Percentiles rank a stretch among this genome's conserved stretches.
These are phyloP conservation scores for Imleria badia DNA, from an alignment of 768 basidiomycete genomes.

Conservation along the genomic window DNA sequence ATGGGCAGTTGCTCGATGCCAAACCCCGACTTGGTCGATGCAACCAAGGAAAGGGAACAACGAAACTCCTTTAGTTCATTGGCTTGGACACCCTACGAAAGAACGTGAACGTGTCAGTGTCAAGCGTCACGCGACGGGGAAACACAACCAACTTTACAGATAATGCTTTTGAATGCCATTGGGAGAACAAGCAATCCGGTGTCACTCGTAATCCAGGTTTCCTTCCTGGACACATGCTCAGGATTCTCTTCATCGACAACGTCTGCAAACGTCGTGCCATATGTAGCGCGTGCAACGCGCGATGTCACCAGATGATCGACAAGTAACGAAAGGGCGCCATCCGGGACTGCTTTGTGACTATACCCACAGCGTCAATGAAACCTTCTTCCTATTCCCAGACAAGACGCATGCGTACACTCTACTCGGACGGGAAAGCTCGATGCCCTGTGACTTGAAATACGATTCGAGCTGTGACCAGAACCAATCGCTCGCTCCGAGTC, in stretches of 20 bases:
- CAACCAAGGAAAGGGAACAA: background rate
- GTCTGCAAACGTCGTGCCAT: constrained; percentile 50
- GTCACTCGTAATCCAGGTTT: constrained; percentile 1
- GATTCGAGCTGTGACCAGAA: constrained; percentile 41
- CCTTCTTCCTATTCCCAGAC: background rate
- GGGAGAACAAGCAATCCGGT: constrained; percentile 5
- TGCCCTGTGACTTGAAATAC: constrained; percentile 32
- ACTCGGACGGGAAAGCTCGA: constrained; percentile 48
- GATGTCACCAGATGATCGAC: constrained; percentile 44
- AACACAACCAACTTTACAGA: constrained; percentile 2
- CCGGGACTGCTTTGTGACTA: constrained; percentile 47
- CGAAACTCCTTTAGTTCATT: constrained; percentile 18
- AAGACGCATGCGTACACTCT: constrained; percentile 40
- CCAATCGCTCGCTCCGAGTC: constrained; percentile 47
- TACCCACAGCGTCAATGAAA: background rate
- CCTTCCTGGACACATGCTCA: constrained; percentile 10
- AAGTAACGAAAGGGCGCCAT: constrained; percentile 41
- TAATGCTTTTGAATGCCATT: background rate
- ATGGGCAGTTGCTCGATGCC: background rate
- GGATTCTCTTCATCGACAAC: background rate
- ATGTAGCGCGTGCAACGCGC: no score
- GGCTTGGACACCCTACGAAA: constrained; percentile 7
- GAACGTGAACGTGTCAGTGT: background rate
- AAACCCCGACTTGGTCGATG: background rate
- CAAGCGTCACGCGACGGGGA: background rate